Conservation (phyloP, 768 basidiomycete genomes). For the Gloeopeniophorella convolvens region DNA sequence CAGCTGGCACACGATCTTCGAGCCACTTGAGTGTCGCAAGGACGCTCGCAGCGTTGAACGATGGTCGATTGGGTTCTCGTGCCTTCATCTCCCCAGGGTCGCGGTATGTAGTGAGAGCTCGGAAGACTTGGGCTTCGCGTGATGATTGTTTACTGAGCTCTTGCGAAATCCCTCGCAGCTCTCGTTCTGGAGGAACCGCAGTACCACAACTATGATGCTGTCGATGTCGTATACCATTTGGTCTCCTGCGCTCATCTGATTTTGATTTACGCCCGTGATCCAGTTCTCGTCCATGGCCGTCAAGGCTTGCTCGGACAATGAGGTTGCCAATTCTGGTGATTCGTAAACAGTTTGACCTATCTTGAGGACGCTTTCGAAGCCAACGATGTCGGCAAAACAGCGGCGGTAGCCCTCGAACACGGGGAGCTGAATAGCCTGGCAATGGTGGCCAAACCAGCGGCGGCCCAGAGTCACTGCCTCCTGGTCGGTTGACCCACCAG, state of each 20-base stretch:
- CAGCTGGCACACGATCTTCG: constrained; percentile 32
- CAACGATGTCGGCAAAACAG: constrained; percentile 68
- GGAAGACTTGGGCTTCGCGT: constrained; percentile 41
- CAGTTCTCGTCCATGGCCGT: constrained; percentile 27
- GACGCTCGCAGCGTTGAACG: constrained; percentile 42
- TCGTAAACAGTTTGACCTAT: constrained; percentile 30
- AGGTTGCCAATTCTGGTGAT: too few relatives aligned
- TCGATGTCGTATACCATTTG: constrained; percentile 44
- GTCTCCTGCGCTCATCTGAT: constrained; percentile 30
- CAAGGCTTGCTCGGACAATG: not conserved
- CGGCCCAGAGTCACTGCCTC: constrained; percentile 33
- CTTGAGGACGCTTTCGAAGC: constrained; percentile 47
- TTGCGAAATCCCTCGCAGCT: constrained; percentile 48
- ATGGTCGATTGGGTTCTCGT: constrained; percentile 64
- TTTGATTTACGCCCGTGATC: constrained; percentile 28
- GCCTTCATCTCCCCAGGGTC: constrained; percentile 38
- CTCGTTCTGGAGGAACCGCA: constrained; percentile 64
- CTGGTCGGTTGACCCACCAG: constrained; percentile 27
- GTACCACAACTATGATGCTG: constrained; percentile 48
- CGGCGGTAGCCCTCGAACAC: constrained; percentile 44
- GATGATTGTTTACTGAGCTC: constrained; percentile 39
- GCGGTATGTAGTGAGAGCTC: constrained; percentile 47
- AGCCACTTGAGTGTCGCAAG: constrained; percentile 60
- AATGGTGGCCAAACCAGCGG: constrained; percentile 52
- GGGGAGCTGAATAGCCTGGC: constrained; percentile 49